These are phyloP conservation scores for Xylariaceae sp. DNA, from an alignment of 2,329 filamentous ascomycete genomes.

Conservation along the genomic window DNA sequence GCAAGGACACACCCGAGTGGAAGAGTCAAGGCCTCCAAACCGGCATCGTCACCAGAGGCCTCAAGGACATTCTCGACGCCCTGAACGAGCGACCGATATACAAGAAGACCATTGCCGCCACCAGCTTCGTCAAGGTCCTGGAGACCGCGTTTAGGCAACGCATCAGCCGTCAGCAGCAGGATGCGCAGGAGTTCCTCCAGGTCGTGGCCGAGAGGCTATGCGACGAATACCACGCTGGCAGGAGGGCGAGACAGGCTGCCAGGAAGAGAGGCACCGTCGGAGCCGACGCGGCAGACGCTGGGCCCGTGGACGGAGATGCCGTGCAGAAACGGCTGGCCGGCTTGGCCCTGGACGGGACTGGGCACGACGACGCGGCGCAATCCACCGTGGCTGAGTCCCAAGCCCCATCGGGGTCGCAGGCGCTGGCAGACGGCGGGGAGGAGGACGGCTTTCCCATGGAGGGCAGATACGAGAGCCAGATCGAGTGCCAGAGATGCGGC, in stretches of 20 bases:
- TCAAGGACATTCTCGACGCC: slow-evolving; percentile 88
- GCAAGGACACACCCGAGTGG: slow-evolving; percentile 39
- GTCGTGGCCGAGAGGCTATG: slow-evolving; percentile 85
- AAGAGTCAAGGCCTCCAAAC: slow-evolving; percentile 64
- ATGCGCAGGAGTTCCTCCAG: slow-evolving; percentile 95
- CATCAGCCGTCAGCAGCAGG: slow-evolving; percentile 91
- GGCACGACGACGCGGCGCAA: slow-evolving; percentile 2
- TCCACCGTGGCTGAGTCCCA: slow-evolving; percentile 22
- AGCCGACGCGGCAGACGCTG: slow-evolving; percentile 5
- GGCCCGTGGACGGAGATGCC: slow-evolving; percentile 19
- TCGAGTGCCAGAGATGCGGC: slow-evolving; percentile 82
- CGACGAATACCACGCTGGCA: slow-evolving; percentile 87
- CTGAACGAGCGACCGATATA: slow-evolving; percentile 91
- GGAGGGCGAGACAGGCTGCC: slow-evolving; percentile 59
- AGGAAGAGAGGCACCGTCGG: slow-evolving; percentile 23
- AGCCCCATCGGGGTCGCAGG: slow-evolving; percentile 8
- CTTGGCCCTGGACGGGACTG: slow-evolving; percentile 15
- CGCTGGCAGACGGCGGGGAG: slow-evolving; percentile 22
- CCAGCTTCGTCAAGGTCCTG: slow-evolving; percentile 73
- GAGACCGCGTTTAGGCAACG: slow-evolving; percentile 82
- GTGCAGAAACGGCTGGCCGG: slow-evolving; percentile 25
- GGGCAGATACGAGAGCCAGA: slow-evolving; percentile 86
- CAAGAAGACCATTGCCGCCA: slow-evolving; percentile 85
- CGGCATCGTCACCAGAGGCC: slow-evolving; percentile 73
- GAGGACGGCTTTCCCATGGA: slow-evolving; percentile 85